Conservation (phyloP, 257 asterid genomes). For the Scutellaria galericulata region DNA sequence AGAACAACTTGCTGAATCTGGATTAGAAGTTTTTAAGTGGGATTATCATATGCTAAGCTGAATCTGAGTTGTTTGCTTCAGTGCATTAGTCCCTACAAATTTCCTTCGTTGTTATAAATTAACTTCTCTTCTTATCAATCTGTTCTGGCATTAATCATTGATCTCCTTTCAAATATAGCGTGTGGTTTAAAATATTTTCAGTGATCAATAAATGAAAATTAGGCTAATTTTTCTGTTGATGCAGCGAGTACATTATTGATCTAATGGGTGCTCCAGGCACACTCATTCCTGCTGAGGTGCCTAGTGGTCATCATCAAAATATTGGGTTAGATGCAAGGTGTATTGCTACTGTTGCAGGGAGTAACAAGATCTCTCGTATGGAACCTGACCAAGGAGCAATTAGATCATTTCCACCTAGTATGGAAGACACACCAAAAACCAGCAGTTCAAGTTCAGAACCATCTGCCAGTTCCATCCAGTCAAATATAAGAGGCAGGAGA, state of each 20-base stretch:
- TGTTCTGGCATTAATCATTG: conserved; percentile 3
- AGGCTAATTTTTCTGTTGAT: conserved; percentile 35
- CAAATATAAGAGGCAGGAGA: conserved; percentile 41
- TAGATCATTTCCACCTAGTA: conserved; percentile 39
- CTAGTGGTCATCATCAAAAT: conserved; percentile 57
- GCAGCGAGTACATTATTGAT: conserved; percentile 97
- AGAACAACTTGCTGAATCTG: not conserved
- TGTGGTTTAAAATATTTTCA: not conserved
- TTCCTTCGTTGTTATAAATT: not conserved
- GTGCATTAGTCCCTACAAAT: conserved; percentile 14
- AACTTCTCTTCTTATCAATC: conserved; percentile 5
- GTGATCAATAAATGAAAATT: conserved; percentile 4
- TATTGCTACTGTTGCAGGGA: conserved; percentile 42
- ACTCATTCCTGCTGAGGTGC: conserved; percentile 87
- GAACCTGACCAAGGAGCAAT: conserved; percentile 41
- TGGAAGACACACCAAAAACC: conserved; percentile 39
- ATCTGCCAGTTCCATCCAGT: conserved; percentile 38
- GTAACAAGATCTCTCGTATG: conserved; percentile 36
- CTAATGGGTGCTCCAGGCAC: conserved; percentile 99
- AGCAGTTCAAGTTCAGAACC: conserved; percentile 43
- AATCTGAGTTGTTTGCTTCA: conserved; percentile 16
- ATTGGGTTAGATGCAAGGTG: conserved; percentile 62
- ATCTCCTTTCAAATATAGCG: not conserved
- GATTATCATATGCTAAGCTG: conserved; percentile 10
- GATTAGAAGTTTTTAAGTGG: conserved; percentile 2